A percentile compares a stretch with the other conserved stretches of the same genome.
Evolutionary conservation across 1,284 basidiomycete genomes (phyloP).

Genomic region (Ceratobasidium sp.): DNA sequence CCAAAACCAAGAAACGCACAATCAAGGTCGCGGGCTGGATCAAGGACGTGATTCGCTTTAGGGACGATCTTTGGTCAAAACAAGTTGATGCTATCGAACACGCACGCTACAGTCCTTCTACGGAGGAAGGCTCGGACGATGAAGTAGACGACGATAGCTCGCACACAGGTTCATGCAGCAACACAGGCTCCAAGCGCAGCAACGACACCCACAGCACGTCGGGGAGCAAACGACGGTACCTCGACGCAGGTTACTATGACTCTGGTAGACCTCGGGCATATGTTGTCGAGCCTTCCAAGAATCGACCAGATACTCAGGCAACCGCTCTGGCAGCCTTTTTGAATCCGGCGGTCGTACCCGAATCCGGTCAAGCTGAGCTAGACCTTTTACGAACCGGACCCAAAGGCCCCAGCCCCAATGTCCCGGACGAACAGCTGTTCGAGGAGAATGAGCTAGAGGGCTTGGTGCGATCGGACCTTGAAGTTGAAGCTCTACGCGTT

Average conservation of each 20-base stretch:
- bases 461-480: slow-evolving; percentile 54
- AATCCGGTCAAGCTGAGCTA: neutral
- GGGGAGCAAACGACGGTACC: slow-evolving; percentile 16
- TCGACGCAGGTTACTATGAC: slow-evolving; percentile 25
- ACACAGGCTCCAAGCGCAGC: slow-evolving; percentile 18
- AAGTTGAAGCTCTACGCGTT: slow-evolving; percentile 47
- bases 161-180: slow-evolving; percentile 9
- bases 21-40: slow-evolving; percentile 21
- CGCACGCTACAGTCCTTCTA: slow-evolving; percentile 23
- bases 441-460: slow-evolving; percentile 60
- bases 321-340: neutral
- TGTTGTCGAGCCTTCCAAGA: slow-evolving; percentile 9
- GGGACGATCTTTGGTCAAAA: slow-evolving; percentile 39
- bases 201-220: slow-evolving; percentile 1
- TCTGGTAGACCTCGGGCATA: slow-evolving; percentile 27
- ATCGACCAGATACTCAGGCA: neutral
- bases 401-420: slow-evolving; percentile 45
- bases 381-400: neutral
- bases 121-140: neutral
- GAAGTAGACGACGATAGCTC: slow-evolving; percentile 16
- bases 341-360: neutral
- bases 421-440: slow-evolving; percentile 63
- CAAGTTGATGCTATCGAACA: slow-evolving; percentile 25
- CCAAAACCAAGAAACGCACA: slow-evolving; percentile 10
- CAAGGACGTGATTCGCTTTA: slow-evolving; percentile 39